phyloP scores from a whole-genome alignment of 441 rosid genomes.

The Arabidopsis lyrata region DNA sequence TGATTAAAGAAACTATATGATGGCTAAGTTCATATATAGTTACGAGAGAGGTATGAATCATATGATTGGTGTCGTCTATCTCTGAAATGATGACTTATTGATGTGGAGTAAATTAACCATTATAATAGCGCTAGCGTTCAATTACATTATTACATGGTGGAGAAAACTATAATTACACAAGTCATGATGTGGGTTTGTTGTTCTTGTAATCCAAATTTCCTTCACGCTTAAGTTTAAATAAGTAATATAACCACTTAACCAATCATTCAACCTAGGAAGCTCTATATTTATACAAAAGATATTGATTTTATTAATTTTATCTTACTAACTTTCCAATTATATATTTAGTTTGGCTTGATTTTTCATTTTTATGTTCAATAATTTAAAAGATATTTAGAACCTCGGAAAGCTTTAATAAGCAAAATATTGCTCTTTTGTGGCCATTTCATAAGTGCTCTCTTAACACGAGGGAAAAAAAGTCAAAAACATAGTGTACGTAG shows the following conservation, averaged over 20 bases:
- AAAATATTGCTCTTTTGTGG: not conserved
- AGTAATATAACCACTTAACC: conserved; percentile 20
- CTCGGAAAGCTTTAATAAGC: not conserved
- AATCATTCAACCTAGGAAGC: conserved; percentile 35
- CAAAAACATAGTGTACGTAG: not conserved
- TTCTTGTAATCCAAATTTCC: conserved; percentile 37
- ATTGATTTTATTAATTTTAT: not conserved
- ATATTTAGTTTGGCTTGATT: not conserved
- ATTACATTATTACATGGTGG: conserved; percentile 20
- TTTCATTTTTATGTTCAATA: not conserved
- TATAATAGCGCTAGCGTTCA: conserved; percentile 1
- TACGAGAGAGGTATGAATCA: conserved; percentile 9
- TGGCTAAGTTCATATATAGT: conserved; percentile 35
- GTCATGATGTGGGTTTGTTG: conserved; percentile 44
- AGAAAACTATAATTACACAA: conserved; percentile 43
- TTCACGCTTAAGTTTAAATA: conserved; percentile 39
- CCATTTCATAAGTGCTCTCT: not conserved
- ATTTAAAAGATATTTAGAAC: not conserved
- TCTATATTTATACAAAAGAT: not conserved
- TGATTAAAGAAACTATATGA: conserved; percentile 16
- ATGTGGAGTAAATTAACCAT: conserved; percentile 31
- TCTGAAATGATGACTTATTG: conserved; percentile 6
- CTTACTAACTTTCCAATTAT: not conserved
- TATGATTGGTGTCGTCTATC: conserved; percentile 26
- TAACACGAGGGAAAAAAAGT: not conserved